A percentile compares a stretch with the other conserved stretches of the same genome.
Conservation (phyloP, 1,284 basidiomycete genomes). For the Sporisorium graminicola region DNA sequence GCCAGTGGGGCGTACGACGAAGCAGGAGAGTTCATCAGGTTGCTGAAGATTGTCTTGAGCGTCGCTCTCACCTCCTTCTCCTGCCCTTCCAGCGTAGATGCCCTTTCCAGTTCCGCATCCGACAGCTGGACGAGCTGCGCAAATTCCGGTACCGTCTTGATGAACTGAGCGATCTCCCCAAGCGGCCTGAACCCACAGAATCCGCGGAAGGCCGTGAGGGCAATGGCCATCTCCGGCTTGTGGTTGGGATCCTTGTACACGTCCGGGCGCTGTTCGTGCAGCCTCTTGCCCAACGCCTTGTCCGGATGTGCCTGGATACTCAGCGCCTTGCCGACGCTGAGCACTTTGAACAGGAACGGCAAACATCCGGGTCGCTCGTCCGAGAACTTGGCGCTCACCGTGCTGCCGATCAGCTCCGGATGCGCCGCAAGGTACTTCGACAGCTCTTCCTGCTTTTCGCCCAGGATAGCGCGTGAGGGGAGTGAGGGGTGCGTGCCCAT, state of each 20-base stretch:
- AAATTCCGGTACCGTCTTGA: slow-evolving; percentile 83
- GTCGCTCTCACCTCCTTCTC: slow-evolving; percentile 23
- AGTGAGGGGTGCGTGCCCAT: slow-evolving; percentile 96
- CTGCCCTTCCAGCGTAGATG: not conserved
- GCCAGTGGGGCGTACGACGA: slow-evolving; percentile 22
- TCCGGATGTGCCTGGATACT: slow-evolving; percentile 98
- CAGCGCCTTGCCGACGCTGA: slow-evolving; percentile 92
- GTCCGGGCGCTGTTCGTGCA: slow-evolving; percentile 82
- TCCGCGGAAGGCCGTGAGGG: slow-evolving; percentile 88
- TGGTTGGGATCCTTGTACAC: slow-evolving; percentile 96
- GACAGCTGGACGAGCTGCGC: slow-evolving; percentile 69
- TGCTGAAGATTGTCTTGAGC: slow-evolving; percentile 52
- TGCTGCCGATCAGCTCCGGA: slow-evolving; percentile 53
- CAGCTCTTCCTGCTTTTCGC: slow-evolving; percentile 16
- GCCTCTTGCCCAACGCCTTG: slow-evolving; percentile 83
- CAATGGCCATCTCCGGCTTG: slow-evolving; percentile 98
- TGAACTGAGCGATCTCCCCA: slow-evolving; percentile 77
- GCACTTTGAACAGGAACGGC: slow-evolving; percentile 69
- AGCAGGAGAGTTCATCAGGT: slow-evolving; percentile 47
- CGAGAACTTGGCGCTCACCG: slow-evolving; percentile 33
- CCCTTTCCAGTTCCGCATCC: slow-evolving; percentile 1
- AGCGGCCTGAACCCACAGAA: slow-evolving; percentile 92
- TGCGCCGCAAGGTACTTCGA: slow-evolving; percentile 44
- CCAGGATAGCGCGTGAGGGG: slow-evolving; percentile 77
- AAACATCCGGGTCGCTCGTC: slow-evolving; percentile 44